Evolutionary conservation across 2,329 filamentous ascomycete species (phyloP).

Genomic region (Aspergillus chevalieri): DNA sequence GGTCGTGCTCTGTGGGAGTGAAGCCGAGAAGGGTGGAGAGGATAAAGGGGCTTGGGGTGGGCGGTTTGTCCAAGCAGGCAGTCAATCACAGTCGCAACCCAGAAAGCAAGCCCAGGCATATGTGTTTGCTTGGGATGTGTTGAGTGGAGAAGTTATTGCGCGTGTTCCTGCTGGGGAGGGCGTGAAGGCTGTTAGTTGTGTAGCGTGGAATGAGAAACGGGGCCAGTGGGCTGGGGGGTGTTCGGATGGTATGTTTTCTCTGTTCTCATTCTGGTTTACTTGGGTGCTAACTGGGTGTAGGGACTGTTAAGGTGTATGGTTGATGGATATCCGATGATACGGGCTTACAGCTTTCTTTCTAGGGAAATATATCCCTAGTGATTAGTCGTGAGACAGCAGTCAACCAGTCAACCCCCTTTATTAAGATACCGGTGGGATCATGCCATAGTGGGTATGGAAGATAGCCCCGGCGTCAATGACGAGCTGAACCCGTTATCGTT

Average conservation of each 20-base stretch:
- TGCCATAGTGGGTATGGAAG: too few relatives aligned
- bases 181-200: conserved; percentile 40
- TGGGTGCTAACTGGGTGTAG: not conserved
- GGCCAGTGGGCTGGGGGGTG: conserved; percentile 37
- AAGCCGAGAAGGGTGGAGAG: conserved; percentile 41
- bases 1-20: conserved; percentile 74
- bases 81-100: too few relatives aligned
- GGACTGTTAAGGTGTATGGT: conserved; percentile 1
- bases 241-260: conserved; percentile 31
- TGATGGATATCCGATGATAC: not conserved
- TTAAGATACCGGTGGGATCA: too few relatives aligned
- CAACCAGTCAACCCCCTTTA: not conserved
- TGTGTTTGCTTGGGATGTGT: conserved; percentile 68
- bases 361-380: too few relatives aligned
- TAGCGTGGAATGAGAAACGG: conserved; percentile 40
- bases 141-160: conserved; percentile 64
- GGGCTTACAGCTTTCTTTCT: too few relatives aligned
- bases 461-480: too few relatives aligned
- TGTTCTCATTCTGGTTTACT: not conserved
- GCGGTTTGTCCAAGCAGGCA: not conserved
- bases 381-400: not conserved
- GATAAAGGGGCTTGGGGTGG: not conserved
- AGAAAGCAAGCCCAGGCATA: conserved; percentile 17
- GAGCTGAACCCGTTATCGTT: too few relatives aligned
- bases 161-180: conserved; percentile 45